These are phyloP conservation scores for Stereocaulon alpinum DNA, from an alignment of 495 filamentous ascomycete species.

Conservation along the genomic window DNA sequence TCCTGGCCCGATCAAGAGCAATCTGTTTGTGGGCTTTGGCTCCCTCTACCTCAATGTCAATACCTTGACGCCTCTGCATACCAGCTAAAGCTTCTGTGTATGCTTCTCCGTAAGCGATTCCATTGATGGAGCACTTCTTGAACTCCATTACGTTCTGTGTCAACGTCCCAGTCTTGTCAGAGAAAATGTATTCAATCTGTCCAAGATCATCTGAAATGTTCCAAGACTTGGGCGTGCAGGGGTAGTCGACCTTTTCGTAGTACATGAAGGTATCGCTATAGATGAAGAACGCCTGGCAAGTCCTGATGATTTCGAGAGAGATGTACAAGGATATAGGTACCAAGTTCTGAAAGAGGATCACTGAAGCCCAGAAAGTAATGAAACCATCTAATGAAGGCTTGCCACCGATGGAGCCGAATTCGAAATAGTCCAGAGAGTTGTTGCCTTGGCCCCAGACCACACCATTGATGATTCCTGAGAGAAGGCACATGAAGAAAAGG, in stretches of 20 bases:
- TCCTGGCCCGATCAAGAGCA: constrained; percentile 58
- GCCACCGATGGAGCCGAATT: constrained; percentile 74
- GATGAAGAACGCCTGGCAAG: constrained; percentile 91
- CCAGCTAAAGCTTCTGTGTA: constrained; percentile 95
- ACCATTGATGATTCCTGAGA: constrained; percentile 77
- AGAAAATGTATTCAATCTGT: constrained; percentile 99
- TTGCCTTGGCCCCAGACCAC: constrained; percentile 64
- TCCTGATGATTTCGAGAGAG: constrained; percentile 90
- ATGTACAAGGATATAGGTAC: constrained; percentile 98
- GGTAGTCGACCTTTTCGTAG: constrained; percentile 85
- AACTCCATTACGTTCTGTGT: constrained; percentile 99
- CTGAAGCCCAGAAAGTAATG: constrained; percentile 88
- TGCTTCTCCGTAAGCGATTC: constrained; percentile 88
- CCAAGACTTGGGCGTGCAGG: constrained; percentile 96
- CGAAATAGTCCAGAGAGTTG: constrained; percentile 72
- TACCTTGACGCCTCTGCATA: constrained; percentile 82
- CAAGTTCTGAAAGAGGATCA: constrained; percentile 97
- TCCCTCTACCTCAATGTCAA: constrained; percentile 72
- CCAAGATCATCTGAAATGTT: constrained; percentile 98
- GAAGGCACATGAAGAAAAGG: constrained; percentile 80
- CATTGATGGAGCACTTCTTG: constrained; percentile 94
- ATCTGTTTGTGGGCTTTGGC: constrained; percentile 68
- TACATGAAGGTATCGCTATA: constrained; percentile 95
- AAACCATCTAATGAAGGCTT: constrained; percentile 72
- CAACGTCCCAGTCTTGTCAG: constrained; percentile 95